phyloP scores from a whole-genome alignment of 2,329 filamentous ascomycete species.

The Pseudogymnoascus sp. region DNA sequence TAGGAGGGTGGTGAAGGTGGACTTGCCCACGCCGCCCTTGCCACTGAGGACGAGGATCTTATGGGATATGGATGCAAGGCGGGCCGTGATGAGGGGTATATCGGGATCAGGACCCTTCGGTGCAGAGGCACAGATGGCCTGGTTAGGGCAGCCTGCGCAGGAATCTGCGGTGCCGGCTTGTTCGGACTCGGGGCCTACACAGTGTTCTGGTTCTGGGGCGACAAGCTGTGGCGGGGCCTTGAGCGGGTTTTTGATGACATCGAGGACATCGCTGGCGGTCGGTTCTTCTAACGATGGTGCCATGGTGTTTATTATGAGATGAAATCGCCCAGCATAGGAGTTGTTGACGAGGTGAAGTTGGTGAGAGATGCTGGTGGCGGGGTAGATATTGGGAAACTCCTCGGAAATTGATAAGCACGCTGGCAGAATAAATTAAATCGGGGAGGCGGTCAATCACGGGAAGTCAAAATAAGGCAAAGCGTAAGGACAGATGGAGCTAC shows the following conservation, averaged over 20 bases:
- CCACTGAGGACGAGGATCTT: constrained; percentile 90
- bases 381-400: neutral
- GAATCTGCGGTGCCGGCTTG: constrained; percentile 65
- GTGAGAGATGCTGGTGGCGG: neutral
- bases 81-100: constrained; percentile 76
- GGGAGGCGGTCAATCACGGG: neutral
- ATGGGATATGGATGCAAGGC: constrained; percentile 74
- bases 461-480: neutral
- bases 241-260: constrained; percentile 67
- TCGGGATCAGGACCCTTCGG: constrained; percentile 95
- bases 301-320: constrained; percentile 45
- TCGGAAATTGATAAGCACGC: constrained; percentile 7
- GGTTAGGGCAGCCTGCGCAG: constrained; percentile 92
- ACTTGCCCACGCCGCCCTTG: constrained; percentile 96
- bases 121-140: constrained; percentile 86
- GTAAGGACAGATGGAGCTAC: neutral
- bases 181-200: constrained; percentile 79
- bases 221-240: constrained; percentile 77
- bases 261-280: constrained; percentile 40
- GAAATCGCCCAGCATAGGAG: neutral
- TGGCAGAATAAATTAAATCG: neutral
- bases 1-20: constrained; percentile 82
- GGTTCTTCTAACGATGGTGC: constrained; percentile 73
- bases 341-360: neutral
- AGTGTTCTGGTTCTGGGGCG: constrained; percentile 94